These are phyloP conservation scores for Phytopythium litorale DNA, from an alignment of 352 stramenopile genomes.

Conservation along the genomic window DNA sequence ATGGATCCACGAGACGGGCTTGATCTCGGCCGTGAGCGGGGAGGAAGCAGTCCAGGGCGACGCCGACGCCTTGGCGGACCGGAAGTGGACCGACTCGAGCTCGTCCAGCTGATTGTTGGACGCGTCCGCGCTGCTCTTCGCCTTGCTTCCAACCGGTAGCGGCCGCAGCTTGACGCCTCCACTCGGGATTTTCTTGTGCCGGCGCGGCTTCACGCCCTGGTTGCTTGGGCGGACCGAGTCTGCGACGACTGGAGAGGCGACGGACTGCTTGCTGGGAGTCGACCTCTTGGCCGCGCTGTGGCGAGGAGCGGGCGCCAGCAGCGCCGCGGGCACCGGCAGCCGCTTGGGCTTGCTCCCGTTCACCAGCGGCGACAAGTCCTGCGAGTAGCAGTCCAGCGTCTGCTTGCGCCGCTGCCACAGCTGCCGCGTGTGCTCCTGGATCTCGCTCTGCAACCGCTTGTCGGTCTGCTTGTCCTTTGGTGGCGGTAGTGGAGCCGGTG, in stretches of 20 bases:
- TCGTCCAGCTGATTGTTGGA: conserved; percentile 32
- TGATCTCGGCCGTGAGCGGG: conserved; percentile 60
- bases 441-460: neutral
- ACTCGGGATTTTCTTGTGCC: conserved; percentile 10
- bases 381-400: conserved; percentile 50
- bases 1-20: conserved; percentile 49
- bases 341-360: conserved; percentile 44
- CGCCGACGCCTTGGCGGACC: neutral
- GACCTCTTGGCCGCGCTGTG: neutral
- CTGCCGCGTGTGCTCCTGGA: conserved; percentile 14
- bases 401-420: conserved; percentile 31
- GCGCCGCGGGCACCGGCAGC: conserved; percentile 23
- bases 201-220: conserved; percentile 7
- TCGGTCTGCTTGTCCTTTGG: neutral
- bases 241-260: conserved; percentile 5
- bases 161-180: conserved; percentile 20
- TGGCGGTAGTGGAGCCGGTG: neutral
- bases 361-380: conserved; percentile 58
- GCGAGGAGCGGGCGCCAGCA: neutral
- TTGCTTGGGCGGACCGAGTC: conserved; percentile 4
- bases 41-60: conserved; percentile 4
- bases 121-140: conserved; percentile 5
- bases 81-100: conserved; percentile 1
- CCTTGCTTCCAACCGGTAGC: conserved; percentile 7
- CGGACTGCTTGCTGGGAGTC: conserved; percentile 14